Percentiles rank a stretch among this genome's conserved stretches.
phyloP scores from a whole-genome alignment of 2,329 filamentous ascomycete species.

The Colletotrichum spaethianum region DNA sequence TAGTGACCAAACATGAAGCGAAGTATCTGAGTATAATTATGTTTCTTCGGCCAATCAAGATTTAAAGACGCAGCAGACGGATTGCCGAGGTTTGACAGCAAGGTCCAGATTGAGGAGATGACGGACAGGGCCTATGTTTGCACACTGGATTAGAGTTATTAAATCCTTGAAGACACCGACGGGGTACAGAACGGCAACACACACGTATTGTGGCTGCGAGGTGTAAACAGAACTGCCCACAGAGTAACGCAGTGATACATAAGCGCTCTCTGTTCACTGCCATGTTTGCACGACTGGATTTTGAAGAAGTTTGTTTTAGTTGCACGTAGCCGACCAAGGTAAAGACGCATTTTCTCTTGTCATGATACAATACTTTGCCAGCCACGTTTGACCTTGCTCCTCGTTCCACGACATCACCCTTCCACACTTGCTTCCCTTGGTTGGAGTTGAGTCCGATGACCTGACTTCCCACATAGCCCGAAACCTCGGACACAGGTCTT shows the following conservation, averaged over 20 bases:
- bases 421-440: no score
- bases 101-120: rapidly evolving
- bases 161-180: neutral
- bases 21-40: neutral
- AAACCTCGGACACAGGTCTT: neutral
- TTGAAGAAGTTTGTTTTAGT: neutral
- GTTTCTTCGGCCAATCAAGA: neutral
- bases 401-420: no score
- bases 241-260: neutral
- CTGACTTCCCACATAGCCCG: no score
- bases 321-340: neutral
- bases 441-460: no score
- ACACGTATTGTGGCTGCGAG: neutral
- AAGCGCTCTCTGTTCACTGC: neutral
- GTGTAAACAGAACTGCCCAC: neutral
- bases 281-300: neutral
- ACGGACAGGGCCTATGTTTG: neutral
- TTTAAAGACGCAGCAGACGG: rapidly evolving
- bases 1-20: neutral
- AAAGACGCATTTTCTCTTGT: neutral
- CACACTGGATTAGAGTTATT: neutral
- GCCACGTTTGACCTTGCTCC: no score
- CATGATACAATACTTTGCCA: no score
- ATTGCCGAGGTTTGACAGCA: rapidly evolving
- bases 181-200: neutral